These are phyloP conservation scores for Nitzschia sp. DNA, from an alignment of 108 stramenopile genomes.

Conservation along the genomic window DNA sequence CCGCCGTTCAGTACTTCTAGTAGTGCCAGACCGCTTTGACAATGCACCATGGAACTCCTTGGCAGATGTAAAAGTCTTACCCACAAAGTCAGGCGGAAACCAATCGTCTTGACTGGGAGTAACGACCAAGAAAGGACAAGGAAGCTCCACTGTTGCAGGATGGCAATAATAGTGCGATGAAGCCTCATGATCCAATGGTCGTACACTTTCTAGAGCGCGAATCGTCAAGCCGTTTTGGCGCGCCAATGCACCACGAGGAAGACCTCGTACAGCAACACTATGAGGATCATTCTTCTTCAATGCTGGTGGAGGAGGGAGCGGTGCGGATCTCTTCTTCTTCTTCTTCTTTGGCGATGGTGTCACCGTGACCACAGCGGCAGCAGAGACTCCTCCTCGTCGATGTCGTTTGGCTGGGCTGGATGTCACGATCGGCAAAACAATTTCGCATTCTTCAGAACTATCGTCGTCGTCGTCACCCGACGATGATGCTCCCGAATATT, in stretches of 20 bases:
- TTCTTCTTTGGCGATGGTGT: not conserved
- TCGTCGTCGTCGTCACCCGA: not conserved
- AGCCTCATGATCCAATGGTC: not conserved
- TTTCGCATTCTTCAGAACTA: not conserved
- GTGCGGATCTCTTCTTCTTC: too few relatives aligned
- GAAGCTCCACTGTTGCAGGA: not conserved
- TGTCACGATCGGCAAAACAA: not conserved
- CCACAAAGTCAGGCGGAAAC: not conserved
- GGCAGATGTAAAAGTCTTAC: not conserved
- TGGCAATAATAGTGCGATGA: not conserved
- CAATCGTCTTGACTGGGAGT: not conserved
- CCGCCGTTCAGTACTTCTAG: not conserved
- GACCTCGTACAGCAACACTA: not conserved
- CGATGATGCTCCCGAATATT: not conserved
- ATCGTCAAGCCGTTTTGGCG: not conserved
- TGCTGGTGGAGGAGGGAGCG: too few relatives aligned
- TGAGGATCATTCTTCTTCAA: not conserved
- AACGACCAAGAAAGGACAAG: constrained; percentile 2
- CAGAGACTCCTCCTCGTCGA: not conserved
- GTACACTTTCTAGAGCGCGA: not conserved
- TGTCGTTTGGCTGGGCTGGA: not conserved
- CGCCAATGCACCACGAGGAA: not conserved
- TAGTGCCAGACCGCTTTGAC: not conserved
- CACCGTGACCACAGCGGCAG: too few relatives aligned
- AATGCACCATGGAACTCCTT: not conserved